Conservation (phyloP, 306 rosid species). For the Abrus pulchellus region DNA sequence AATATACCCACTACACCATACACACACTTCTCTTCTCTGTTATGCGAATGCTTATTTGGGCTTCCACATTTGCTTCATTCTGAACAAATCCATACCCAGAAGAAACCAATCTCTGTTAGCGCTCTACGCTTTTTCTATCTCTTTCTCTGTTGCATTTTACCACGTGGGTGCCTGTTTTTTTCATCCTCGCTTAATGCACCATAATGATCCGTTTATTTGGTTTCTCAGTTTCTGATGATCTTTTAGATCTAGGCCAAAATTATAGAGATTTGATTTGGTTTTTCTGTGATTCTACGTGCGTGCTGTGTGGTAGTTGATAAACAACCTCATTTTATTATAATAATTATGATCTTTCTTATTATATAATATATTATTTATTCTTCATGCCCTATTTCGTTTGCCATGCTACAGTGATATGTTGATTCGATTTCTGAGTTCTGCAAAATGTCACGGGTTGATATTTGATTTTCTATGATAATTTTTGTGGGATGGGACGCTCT, state of each 20-base stretch:
- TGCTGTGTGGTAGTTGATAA: not conserved
- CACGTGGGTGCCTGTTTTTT: not conserved
- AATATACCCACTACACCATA: not conserved
- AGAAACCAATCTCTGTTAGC: constrained; percentile 51
- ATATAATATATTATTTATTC: not conserved
- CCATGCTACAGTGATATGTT: constrained; percentile 7
- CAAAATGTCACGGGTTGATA: constrained; percentile 1
- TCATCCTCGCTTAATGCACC: not conserved
- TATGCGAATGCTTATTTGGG: constrained; percentile 44
- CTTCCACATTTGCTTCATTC: constrained; percentile 57
- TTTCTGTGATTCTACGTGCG: not conserved
- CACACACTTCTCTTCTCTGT: not conserved
- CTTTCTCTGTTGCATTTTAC: constrained; percentile 18
- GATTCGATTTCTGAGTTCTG: constrained; percentile 31
- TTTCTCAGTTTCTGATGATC: not conserved
- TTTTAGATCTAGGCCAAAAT: constrained; percentile 34
- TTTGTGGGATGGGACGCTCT: not conserved
- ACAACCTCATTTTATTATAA: not conserved
- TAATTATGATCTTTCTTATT: not conserved
- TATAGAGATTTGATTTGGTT: not conserved
- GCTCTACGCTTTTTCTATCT: constrained; percentile 22
- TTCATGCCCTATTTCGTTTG: not conserved
- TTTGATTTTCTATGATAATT: constrained; percentile 29
- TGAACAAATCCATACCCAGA: constrained; percentile 6
- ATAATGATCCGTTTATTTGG: constrained; percentile 38